These are phyloP conservation scores for Lophiostoma macrostomum DNA, from an alignment of 495 filamentous ascomycete species.

Conservation along the genomic window DNA sequence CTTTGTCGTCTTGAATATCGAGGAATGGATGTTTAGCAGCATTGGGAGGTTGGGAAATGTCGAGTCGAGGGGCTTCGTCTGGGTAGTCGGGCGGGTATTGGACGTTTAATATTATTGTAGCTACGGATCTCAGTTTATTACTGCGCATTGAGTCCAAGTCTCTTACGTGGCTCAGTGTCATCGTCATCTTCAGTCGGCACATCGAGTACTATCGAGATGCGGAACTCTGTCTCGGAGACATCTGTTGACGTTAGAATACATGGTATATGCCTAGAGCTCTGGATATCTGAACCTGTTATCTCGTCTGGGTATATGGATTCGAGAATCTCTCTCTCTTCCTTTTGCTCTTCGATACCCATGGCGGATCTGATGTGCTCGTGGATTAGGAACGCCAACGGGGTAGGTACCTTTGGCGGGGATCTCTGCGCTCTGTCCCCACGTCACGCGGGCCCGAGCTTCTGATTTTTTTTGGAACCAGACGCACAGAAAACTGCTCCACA, in stretches of 20 bases:
- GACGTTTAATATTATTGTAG: constrained; percentile 74
- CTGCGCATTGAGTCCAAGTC: neutral
- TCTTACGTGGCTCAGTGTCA: constrained; percentile 49
- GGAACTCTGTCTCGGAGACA: constrained; percentile 80
- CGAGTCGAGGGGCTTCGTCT: constrained; percentile 75
- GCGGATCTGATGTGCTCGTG: constrained; percentile 3
- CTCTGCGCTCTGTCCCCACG: constrained; percentile 12
- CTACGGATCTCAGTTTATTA: constrained; percentile 35
- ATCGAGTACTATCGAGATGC: constrained; percentile 78
- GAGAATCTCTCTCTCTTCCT: constrained; percentile 94
- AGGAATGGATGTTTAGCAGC: constrained; percentile 62
- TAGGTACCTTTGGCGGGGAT: constrained; percentile 14
- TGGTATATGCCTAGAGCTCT: neutral
- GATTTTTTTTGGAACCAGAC: neutral
- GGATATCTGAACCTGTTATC: constrained; percentile 66
- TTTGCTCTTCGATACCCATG: constrained; percentile 93
- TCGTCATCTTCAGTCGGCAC: constrained; percentile 60
- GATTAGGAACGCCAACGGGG: neutral
- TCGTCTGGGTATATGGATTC: constrained; percentile 98
- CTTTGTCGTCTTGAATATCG: constrained; percentile 65
- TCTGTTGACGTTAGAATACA: constrained; percentile 49
- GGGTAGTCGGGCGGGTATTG: constrained; percentile 84
- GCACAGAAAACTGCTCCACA: constrained; percentile 2
- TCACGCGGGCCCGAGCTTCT: constrained; percentile 6
- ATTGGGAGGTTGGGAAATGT: constrained; percentile 68